phyloP scores from a whole-genome alignment of 805 yeast genomes.

The Lipomyces yamanashiensis region DNA sequence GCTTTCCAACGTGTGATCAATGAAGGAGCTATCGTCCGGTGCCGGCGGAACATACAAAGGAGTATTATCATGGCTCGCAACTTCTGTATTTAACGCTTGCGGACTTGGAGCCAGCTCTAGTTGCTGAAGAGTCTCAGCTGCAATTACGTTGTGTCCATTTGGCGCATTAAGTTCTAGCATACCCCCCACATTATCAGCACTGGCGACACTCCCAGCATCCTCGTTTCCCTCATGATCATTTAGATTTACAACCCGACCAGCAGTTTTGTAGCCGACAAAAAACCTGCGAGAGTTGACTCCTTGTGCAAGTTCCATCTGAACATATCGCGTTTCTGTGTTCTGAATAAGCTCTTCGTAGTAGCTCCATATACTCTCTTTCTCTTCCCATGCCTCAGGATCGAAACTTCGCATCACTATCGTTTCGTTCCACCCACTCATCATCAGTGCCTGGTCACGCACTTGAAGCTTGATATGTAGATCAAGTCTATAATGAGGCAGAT shows the following conservation, averaged over 20 bases:
- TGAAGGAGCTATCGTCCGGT: too few species aligned
- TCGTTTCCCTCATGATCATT: too few species aligned
- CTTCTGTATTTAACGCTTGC: too few species aligned
- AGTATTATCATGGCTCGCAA: too few species aligned
- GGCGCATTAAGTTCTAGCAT: too few species aligned
- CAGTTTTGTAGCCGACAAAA: conserved; percentile 23
- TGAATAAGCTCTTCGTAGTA: conserved; percentile 24
- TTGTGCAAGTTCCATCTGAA: conserved; percentile 30
- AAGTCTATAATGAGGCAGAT: conserved; percentile 39
- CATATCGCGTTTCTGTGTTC: conserved; percentile 21
- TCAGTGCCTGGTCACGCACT: conserved; percentile 27
- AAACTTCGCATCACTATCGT: conserved; percentile 36
- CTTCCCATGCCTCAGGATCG: conserved; percentile 23
- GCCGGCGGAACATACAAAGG: too few species aligned
- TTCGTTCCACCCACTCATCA: conserved; percentile 33
- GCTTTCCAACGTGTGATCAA: too few species aligned
- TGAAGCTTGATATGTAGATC: conserved; percentile 27
- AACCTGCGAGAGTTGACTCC: conserved; percentile 12
- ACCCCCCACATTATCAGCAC: too few species aligned
- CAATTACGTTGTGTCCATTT: too few species aligned
- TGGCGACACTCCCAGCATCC: too few species aligned
- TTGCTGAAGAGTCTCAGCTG: too few species aligned
- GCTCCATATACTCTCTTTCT: conserved; percentile 22
- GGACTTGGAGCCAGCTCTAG: too few species aligned
- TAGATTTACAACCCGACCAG: background rate